Evolutionary conservation across 148 eudicot genomes (phyloP).

Genomic region (Nepenthes gracilis): DNA sequence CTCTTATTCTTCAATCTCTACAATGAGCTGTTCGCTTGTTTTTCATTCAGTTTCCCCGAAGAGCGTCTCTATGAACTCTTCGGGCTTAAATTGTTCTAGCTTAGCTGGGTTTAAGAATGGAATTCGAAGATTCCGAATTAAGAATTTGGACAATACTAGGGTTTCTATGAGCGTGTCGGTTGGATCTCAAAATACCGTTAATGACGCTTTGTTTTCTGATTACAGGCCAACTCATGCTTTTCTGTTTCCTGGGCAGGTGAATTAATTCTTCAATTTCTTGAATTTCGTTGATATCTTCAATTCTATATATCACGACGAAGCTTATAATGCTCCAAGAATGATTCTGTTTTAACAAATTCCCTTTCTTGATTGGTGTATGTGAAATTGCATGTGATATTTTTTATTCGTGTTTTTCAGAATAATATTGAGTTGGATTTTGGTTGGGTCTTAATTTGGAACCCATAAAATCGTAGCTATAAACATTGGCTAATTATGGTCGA

Average conservation of each 20-base stretch:
- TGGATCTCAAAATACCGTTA: conserved; percentile 41
- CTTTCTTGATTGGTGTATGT: no score
- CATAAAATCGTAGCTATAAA: no score
- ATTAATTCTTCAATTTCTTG: neutral
- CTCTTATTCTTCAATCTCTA: conserved; percentile 11
- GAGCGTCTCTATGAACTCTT: conserved; percentile 14
- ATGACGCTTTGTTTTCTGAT: conserved; percentile 56
- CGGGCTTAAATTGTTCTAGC: conserved; percentile 10
- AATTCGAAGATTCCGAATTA: conserved; percentile 12
- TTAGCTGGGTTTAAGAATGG: conserved; percentile 33
- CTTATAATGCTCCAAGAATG: neutral
- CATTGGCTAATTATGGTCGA: no score
- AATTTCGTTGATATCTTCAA: neutral
- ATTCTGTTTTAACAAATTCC: no score
- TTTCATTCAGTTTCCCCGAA: conserved; percentile 38
- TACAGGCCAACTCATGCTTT: conserved; percentile 64
- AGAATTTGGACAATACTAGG: conserved; percentile 37
- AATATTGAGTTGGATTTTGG: no score
- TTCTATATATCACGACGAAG: neutral
- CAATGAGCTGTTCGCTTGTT: conserved; percentile 35
- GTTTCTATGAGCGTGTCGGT: conserved; percentile 54
- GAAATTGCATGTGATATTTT: no score
- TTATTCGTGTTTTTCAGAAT: no score
- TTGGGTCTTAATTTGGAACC: no score
- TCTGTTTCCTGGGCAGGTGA: conserved; percentile 92